phyloP scores from a whole-genome alignment of 495 filamentous ascomycete genomes.

The Cladorrhinum samala region DNA sequence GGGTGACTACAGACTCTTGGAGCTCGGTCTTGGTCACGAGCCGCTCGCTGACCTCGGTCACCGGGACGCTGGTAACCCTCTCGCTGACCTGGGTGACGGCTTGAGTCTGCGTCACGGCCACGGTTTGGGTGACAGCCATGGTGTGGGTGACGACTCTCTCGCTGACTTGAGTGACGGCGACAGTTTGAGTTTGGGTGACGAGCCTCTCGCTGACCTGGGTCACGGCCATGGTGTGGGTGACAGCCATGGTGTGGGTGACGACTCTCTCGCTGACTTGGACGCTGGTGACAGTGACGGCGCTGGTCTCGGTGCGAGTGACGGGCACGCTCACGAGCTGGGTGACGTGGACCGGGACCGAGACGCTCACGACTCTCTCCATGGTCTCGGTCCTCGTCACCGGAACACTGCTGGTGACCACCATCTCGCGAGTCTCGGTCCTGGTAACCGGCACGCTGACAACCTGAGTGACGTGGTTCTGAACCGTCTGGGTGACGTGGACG shows the following conservation, averaged over 20 bases:
- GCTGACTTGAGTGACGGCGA: background rate
- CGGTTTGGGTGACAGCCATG: background rate
- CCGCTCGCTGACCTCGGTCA: background rate
- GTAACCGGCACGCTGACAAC: background rate
- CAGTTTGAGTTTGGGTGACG: background rate
- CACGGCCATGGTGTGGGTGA: background rate
- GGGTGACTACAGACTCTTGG: background rate
- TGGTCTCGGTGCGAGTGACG: background rate
- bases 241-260: constrained; percentile 1
- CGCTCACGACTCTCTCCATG: background rate
- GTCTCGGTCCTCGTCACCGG: background rate
- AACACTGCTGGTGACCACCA: too few relatives aligned
- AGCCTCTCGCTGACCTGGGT: constrained; percentile 2
- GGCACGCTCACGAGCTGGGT: background rate
- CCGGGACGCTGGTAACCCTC: background rate
- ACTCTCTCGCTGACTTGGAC: background rate
- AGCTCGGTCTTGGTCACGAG: background rate
- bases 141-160: constrained; percentile 1
- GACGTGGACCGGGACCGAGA: background rate
- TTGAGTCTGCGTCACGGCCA: background rate
- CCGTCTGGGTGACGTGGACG: background rate
- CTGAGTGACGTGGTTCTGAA: background rate
- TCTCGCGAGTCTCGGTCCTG: background rate
- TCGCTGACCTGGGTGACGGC: constrained; percentile 5
- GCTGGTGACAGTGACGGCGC: background rate